Evolutionary conservation across 768 basidiomycete species (phyloP).

Genomic region (Cantharellus cinnabarinus): DNA sequence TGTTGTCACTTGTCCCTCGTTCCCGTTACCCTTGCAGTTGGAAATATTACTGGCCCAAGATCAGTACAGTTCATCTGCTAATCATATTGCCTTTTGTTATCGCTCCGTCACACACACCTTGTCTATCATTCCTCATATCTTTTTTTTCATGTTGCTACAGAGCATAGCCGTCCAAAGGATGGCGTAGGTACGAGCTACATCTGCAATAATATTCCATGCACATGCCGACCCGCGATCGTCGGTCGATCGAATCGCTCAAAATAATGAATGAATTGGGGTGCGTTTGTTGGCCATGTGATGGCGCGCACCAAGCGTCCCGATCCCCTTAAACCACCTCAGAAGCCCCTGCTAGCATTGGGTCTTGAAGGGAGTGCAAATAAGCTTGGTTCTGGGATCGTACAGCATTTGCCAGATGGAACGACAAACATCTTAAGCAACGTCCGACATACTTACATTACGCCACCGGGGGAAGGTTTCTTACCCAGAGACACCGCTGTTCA

Average conservation of each 20-base stretch:
- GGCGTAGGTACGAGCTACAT: too few relatives aligned
- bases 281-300: background rate
- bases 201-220: background rate
- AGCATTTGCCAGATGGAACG: conserved; percentile 53
- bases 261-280: background rate
- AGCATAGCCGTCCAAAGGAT: background rate
- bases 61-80: background rate
- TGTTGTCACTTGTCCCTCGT: background rate
- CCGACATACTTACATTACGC: conserved; percentile 96
- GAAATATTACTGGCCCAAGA: too few relatives aligned
- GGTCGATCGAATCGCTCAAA: background rate
- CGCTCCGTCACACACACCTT: background rate
- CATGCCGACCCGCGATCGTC: background rate
- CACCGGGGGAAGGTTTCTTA: conserved; percentile 92
- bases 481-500: conserved; percentile 90
- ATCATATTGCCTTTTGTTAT: background rate
- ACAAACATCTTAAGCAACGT: conserved; percentile 74
- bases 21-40: background rate
- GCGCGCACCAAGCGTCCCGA: background rate
- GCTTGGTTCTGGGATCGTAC: conserved; percentile 81
- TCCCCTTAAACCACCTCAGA: conserved; percentile 5
- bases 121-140: background rate
- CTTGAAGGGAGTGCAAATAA: conserved; percentile 98
- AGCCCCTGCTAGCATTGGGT: conserved; percentile 54
- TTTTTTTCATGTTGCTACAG: background rate